Conservation (phyloP, 495 filamentous ascomycete species). For the Hypoxylon fuscum region DNA sequence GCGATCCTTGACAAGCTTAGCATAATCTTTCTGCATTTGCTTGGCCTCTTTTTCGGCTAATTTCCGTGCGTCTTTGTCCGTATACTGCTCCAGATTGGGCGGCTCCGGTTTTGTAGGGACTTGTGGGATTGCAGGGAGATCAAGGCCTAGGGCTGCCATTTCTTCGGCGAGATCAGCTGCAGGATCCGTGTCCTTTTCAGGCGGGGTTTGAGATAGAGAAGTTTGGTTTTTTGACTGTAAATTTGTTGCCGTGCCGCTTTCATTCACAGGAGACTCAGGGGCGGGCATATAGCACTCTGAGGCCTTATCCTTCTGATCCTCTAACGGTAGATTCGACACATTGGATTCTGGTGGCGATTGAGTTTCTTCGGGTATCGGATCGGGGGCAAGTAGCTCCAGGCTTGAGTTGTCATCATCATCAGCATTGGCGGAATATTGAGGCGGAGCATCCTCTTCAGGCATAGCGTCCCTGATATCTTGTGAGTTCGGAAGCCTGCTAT, state of each 20-base stretch:
- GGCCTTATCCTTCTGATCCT: not conserved
- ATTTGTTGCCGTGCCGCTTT: not conserved
- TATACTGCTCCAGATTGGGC: slow-evolving; percentile 60
- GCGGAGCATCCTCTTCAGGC: slow-evolving; percentile 4
- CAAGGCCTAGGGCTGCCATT: slow-evolving; percentile 34
- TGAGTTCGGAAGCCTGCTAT: slow-evolving; percentile 37
- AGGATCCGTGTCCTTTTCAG: slow-evolving; percentile 6
- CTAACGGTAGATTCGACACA: not conserved
- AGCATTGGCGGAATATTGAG: slow-evolving; percentile 15
- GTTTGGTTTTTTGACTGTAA: slow-evolving; percentile 1
- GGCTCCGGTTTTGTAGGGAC: slow-evolving; percentile 51
- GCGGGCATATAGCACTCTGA: not conserved
- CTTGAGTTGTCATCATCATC: slow-evolving; percentile 14
- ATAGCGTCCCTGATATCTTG: slow-evolving; percentile 1
- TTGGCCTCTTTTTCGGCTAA: slow-evolving; percentile 70
- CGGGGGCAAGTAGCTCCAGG: slow-evolving; percentile 37
- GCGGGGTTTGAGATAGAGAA: not conserved
- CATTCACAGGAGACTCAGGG: not conserved
- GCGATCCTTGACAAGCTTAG: slow-evolving; percentile 68
- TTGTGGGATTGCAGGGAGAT: slow-evolving; percentile 55
- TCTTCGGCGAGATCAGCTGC: slow-evolving; percentile 28
- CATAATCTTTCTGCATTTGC: slow-evolving; percentile 65
- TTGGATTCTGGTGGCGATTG: not conserved
- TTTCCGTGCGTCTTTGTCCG: slow-evolving; percentile 70
- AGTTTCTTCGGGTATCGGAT: slow-evolving; percentile 38